Evolutionary conservation across 805 yeast species (phyloP), one percentile per base, ranked within the genome.

Genomic region (Jamesozyma hellenica): DNA sequence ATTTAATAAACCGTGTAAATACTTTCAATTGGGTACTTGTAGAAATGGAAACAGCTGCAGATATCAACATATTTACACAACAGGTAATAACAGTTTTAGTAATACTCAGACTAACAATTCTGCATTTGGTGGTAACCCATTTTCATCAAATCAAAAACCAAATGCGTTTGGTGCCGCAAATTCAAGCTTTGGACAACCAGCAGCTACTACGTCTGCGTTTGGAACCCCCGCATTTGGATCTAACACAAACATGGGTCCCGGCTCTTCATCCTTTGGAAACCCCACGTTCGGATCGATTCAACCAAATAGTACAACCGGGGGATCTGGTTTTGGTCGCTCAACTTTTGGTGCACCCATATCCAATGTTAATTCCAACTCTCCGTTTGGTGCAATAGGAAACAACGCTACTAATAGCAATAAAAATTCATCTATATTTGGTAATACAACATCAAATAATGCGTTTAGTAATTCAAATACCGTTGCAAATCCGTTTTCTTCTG

Each of bases 1-100:
- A n/a, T n/a, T n/a, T n/a, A 49, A 39, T 28, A 55, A 57, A 3
- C 70, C 69, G 1, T 72, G 76, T 48, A 68, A 60, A 41, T 72
- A 52, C 44, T 71, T 52, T 42, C 68, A 63, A 39, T 66, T 65
- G 41, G 71, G 70, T 34, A 45, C 45, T 38, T 72, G 78, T 45
- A 55, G 56, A 16, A 64, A 62, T 21, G 77, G 77, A 0, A 54
- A 51, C 31, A 55, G 55, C 19, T 72, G 77, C 46, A 59, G 56
- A 12, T 70, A 60, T 45, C 64, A 69, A 1, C 78, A 73, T 47
- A 64, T 61, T 13, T 51, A 52, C 28, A 45, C 53, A 7, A 50
- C 45, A 30, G 43, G 38, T 12, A 41, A 37, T 15, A 40, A 28
- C 32, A 43, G 30, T n/a, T n/a, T n/a, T 28, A 46, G 39, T 28